Evolutionary conservation across 1,139 yeast species (phyloP), one percentile per base, ranked within the genome.

Genomic region (Kodamaea anthophila): DNA sequence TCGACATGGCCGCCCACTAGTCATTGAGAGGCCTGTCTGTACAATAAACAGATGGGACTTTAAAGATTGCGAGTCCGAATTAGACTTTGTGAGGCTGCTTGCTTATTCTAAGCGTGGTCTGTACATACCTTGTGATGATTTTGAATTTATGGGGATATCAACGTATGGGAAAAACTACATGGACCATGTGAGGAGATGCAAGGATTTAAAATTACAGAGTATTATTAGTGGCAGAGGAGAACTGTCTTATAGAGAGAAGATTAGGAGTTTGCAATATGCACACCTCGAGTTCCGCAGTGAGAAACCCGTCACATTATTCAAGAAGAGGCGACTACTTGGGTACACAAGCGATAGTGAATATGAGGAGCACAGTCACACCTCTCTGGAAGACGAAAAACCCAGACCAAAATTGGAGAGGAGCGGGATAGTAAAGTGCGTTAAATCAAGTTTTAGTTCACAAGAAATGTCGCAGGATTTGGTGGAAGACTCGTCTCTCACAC

Each of bases 31-130:
- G 14, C 53, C 51, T 1, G 47, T 60, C 0, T 31, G 32, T 9
- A 42, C 49, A 1, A 51, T 63, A 10, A 51, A 62, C 35, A 42
- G 68, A 27, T 64, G 70, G 70, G 43, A 47, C 11, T 36, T 59
- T 16, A 43, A 44, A 1, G 58, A 55, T n/a, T 60, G 68, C 36
- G 39, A 46, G 11, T 34, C 46, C 10, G 68, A 62, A 35, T 30
- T 47, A 13, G 38, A 44, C n/a, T 43, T 50, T 33, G 25, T 24
- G 3, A 10, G 24, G 13, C 15, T 21, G 14, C 21, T 24, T 4
- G 15, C 27, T 7, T 18, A 15, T 4, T 18, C 21, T 3, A 24
- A 24, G 15, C 14, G 21, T 3, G 30, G 28, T 4, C 29, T 14
- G 28, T 28, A 20, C 10, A 29, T 15, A 7, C 26, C 10, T 5